A percentile compares a stretch with the other conserved stretches of the same genome.
These are phyloP conservation scores for Lotmaria passim DNA, from an alignment of 208 protist genomes.

Conservation along the genomic window DNA sequence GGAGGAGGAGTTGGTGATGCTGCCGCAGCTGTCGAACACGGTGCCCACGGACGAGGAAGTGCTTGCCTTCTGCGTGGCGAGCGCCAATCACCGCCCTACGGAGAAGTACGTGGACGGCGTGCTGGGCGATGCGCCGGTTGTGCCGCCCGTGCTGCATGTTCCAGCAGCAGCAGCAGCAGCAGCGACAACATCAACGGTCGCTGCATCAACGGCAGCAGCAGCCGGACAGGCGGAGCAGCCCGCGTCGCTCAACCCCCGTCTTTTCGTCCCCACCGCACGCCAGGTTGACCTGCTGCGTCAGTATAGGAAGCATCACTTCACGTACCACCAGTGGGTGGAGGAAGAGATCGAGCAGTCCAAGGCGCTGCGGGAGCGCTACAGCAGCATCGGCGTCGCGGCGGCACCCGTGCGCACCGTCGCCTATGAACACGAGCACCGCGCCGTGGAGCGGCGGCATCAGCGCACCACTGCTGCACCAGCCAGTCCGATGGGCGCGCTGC, in stretches of 20 bases:
- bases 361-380: conserved; percentile 42
- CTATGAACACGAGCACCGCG: conserved; percentile 33
- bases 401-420: conserved; percentile 42
- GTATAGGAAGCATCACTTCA: conserved; percentile 49
- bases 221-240: background rate
- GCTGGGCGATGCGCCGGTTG: conserved; percentile 19
- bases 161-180: background rate
- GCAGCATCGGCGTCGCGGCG: conserved; percentile 34
- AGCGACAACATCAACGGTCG: background rate
- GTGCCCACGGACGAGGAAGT: conserved; percentile 62
- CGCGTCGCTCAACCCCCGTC: conserved; percentile 27
- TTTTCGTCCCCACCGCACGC: conserved; percentile 49
- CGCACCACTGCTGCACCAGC: conserved; percentile 6
- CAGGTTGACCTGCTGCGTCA: conserved; percentile 46
- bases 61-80: conserved; percentile 52
- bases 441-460: conserved; percentile 20
- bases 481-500: background rate
- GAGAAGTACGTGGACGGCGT: conserved; percentile 36
- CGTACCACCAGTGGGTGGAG: conserved; percentile 51
- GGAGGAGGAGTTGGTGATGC: conserved; percentile 52
- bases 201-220: background rate
- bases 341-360: conserved; percentile 53
- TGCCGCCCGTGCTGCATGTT: background rate
- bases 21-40: conserved; percentile 64
- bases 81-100: conserved; percentile 30